A percentile compares a stretch with the other conserved stretches of the same genome.
These are phyloP conservation scores for Podospora bellae-mahoneyi DNA, from an alignment of 495 filamentous ascomycete genomes.

Conservation along the genomic window DNA sequence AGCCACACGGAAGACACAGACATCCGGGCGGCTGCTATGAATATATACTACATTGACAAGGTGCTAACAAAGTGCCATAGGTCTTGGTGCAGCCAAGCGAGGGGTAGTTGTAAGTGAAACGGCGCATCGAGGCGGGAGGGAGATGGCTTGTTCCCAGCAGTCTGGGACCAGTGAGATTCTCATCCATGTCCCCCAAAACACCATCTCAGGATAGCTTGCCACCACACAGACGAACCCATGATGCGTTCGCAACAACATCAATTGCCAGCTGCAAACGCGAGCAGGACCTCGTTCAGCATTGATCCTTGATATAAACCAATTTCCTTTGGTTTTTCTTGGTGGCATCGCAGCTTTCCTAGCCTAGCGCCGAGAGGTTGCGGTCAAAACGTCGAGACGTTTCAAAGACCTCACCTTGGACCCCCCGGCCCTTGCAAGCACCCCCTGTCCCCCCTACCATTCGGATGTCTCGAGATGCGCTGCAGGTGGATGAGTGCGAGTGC, in stretches of 20 bases:
- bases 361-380: slow-evolving; percentile 21
- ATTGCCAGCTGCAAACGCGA: neutral
- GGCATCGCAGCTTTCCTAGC: slow-evolving; percentile 4
- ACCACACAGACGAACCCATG: neutral
- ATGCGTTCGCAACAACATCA: neutral
- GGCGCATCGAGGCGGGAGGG: neutral
- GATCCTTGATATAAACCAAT: slow-evolving; percentile 7
- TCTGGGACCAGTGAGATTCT: neutral
- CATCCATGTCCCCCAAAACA: neutral
- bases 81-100: neutral
- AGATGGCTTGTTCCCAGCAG: neutral
- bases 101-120: neutral
- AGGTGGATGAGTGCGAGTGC: slow-evolving; percentile 17
- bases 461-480: slow-evolving; percentile 13
- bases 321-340: slow-evolving; percentile 14
- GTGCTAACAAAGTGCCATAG: slow-evolving; percentile 1
- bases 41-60: neutral
- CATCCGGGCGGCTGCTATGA: slow-evolving; percentile 9
- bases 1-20: slow-evolving; percentile 8
- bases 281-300: neutral
- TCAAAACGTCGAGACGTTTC: slow-evolving; percentile 38
- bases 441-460: slow-evolving; percentile 22
- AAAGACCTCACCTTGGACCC: slow-evolving; percentile 23
- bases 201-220: neutral
- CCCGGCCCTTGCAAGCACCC: slow-evolving; percentile 21